A percentile compares a stretch with the other conserved stretches of the same genome.
phyloP scores from a whole-genome alignment of 169 alveolate genomes.

The Cryptosporidium bovis region DNA sequence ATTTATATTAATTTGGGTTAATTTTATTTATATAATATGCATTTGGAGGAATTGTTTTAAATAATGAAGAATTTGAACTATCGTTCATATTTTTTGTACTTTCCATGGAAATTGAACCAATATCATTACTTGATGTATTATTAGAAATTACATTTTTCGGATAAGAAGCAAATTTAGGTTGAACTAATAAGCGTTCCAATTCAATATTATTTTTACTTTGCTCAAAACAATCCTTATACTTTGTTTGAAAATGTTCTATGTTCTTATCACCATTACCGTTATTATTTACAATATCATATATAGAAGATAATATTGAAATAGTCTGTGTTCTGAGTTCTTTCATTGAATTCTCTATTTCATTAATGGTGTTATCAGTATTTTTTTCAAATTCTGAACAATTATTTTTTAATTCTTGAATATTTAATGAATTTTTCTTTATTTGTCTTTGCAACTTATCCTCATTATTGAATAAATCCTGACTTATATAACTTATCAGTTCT shows the following conservation, averaged over 20 bases:
- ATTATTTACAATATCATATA: slow-evolving; percentile 39
- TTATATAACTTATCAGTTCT: slow-evolving; percentile 35
- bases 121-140: not conserved
- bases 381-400: slow-evolving; percentile 52
- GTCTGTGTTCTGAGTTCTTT: slow-evolving; percentile 51
- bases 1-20: slow-evolving; percentile 4
- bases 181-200: not conserved
- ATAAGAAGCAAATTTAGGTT: not conserved
- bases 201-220: slow-evolving; percentile 1
- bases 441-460: slow-evolving; percentile 49
- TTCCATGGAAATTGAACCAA: not conserved
- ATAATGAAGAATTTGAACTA: not conserved
- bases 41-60: slow-evolving; percentile 50
- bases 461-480: slow-evolving; percentile 47
- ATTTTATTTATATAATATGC: slow-evolving; percentile 31
- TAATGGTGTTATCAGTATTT: slow-evolving; percentile 43
- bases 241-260: slow-evolving; percentile 10
- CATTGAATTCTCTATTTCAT: slow-evolving; percentile 39
- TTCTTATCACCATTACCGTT: not conserved
- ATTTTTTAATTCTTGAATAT: slow-evolving; percentile 19
- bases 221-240: slow-evolving; percentile 4
- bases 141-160: not conserved
- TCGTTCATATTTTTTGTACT: not conserved
- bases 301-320: slow-evolving; percentile 15
- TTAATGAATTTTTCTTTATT: slow-evolving; percentile 24